These are phyloP conservation scores for Aspergillus pseudoterreus DNA, from an alignment of 2,329 filamentous ascomycete genomes.

Conservation along the genomic window DNA sequence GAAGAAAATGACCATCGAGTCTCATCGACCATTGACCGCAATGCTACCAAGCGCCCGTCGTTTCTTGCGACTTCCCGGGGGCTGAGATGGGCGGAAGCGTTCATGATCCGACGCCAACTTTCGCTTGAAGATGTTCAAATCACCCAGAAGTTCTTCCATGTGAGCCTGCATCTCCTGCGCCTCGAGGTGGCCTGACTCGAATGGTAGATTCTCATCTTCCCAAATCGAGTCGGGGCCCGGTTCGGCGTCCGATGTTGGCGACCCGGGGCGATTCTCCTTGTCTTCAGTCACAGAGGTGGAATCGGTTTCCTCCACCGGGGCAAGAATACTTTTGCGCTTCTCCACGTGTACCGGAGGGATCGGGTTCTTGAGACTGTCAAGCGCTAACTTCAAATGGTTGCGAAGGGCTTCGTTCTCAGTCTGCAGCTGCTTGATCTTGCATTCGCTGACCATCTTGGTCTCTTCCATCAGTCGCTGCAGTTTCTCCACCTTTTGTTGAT, in stretches of 20 bases:
- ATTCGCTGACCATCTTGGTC: constrained; percentile 80
- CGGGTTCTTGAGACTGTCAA: constrained; percentile 84
- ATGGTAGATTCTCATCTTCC: constrained; percentile 53
- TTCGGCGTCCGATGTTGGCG: constrained; percentile 25
- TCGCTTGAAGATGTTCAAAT: constrained; percentile 73
- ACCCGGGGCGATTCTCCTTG: constrained; percentile 35
- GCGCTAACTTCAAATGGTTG: constrained; percentile 80
- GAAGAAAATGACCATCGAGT: constrained; percentile 1
- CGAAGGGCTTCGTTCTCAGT: constrained; percentile 87
- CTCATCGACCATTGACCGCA: constrained; percentile 23
- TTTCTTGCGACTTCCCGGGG: constrained; percentile 20
- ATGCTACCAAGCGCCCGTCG: constrained; percentile 31
- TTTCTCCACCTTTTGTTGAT: constrained; percentile 80
- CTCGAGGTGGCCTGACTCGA: constrained; percentile 39
- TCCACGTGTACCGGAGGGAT: constrained; percentile 57
- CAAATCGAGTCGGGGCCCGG: constrained; percentile 38
- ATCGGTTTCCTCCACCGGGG: constrained; percentile 55
- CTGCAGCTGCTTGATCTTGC: constrained; percentile 85
- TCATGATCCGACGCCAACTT: constrained; percentile 76
- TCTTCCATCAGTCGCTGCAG: constrained; percentile 98
- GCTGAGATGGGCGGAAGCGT: constrained; percentile 32
- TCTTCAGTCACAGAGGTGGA: constrained; percentile 50
- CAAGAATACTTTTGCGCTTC: constrained; percentile 32
- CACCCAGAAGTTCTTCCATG: constrained; percentile 78
- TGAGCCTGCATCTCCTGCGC: constrained; percentile 70